phyloP scores from a whole-genome alignment of 2,329 filamentous ascomycete species.

The Clonostachys rhizophaga region DNA sequence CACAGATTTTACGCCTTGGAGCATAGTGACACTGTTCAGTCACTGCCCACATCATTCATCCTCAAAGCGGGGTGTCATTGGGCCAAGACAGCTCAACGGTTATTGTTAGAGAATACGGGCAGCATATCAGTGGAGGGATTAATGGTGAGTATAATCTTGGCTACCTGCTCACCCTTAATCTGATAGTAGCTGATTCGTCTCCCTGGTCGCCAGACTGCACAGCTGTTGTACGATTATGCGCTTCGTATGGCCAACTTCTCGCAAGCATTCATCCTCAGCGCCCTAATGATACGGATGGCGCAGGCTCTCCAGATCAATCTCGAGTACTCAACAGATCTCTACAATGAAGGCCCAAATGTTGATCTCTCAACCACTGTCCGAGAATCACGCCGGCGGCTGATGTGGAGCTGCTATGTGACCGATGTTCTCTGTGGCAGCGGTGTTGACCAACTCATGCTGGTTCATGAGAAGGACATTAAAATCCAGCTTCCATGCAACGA shows the following conservation, averaged over 20 bases:
- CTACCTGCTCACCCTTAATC: too few species aligned
- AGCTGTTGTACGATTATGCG: constrained; percentile 9
- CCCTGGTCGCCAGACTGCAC: constrained; percentile 1
- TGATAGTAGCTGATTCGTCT: too few species aligned
- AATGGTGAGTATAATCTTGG: constrained; percentile 2
- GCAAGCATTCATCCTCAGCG: constrained; percentile 10
- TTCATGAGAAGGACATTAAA: constrained; percentile 8
- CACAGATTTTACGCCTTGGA: constrained; percentile 8
- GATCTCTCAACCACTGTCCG: constrained; percentile 2
- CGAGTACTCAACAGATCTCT: constrained; percentile 7
- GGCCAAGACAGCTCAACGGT: constrained; percentile 6
- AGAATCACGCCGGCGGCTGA: constrained; percentile 9
- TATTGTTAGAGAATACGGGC: constrained; percentile 4
- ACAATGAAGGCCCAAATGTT: neutral
- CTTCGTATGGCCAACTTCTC: constrained; percentile 10
- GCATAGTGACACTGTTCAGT: constrained; percentile 2
- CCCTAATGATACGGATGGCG: constrained; percentile 7
- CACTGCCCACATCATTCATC: neutral
- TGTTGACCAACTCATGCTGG: constrained; percentile 9
- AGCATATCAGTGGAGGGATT: constrained; percentile 7
- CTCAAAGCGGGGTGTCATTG: constrained; percentile 7
- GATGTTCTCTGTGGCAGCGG: constrained; percentile 9
- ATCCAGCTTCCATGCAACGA: constrained; percentile 8
- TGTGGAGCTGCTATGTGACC: constrained; percentile 11
- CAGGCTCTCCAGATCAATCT: constrained; percentile 10